Base-by-base conservation (phyloP, 225 moss, liverwort and hornwort genomes). In the Marchantia polymorpha region DNA sequence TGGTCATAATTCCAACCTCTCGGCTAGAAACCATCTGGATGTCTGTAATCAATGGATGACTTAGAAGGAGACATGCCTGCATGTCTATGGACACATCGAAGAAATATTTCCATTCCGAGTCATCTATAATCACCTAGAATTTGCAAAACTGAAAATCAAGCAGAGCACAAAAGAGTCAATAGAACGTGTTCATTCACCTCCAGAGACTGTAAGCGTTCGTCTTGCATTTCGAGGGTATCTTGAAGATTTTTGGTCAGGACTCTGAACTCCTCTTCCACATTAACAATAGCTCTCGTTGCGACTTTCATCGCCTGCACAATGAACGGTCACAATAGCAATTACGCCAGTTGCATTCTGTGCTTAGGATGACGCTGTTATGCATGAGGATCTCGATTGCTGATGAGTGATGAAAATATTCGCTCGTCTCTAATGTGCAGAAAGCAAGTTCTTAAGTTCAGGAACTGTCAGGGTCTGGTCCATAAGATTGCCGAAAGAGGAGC, bases 291-390 rank as follows among this genome's bases (percentile, higher is more conserved):
- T 56, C 92, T 76, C 8, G 92, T 95, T 64, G 93, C 89, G 65
- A 95, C 92, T 83, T 95, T 93, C 95, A 93, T 95, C 27, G 95
- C 95, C 92, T 94, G 87, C 25, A 75, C 10, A 50, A 51, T n/a
- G 52, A 73, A 46, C 6, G 29, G 56, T 54, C 73, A n/a, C 19
- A 71, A 13, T 51, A 7, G 54, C 29, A 52, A 5, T 2, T 25
- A 1, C 27, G 14, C 22, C 8, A 53, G 48, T 48, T 30, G 8
- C 22, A 49, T 22, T 70, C 20, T 14, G 47, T 22, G 20, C 20
- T 4, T 48, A 22, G 49, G 10, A 20, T 67, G 39, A 70, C 39
- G 39, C 39, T 39, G 5, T 39, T 39, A 39, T 39, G 39, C 39
- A 2, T 2, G 2, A 39, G 39, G 39, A 39, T 39, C 39, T 39